A percentile compares a stretch with the other conserved stretches of the same genome.
Evolutionary conservation across 495 filamentous ascomycete species (phyloP).

Genomic region (Penicillium lividum): DNA sequence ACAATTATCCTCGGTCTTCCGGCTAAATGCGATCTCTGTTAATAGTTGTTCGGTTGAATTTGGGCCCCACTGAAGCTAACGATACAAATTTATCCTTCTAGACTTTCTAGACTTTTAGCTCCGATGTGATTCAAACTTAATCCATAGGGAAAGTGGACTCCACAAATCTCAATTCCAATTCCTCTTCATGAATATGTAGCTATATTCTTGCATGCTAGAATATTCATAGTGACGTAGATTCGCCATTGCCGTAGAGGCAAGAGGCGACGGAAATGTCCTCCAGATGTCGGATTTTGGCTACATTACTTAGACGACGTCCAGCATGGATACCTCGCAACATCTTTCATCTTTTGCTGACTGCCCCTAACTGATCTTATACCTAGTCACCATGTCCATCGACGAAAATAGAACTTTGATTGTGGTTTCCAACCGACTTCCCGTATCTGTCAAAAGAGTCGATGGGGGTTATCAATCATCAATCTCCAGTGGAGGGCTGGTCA

Average conservation of each 20-base stretch:
- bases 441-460: constrained; percentile 36
- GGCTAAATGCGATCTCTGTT: constrained; percentile 2
- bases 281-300: neutral
- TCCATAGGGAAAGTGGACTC: neutral
- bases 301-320: neutral
- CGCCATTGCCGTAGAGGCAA: constrained; percentile 22
- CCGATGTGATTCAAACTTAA: neutral
- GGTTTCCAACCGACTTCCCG: constrained; percentile 70
- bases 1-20: neutral
- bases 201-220: neutral
- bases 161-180: too few relatives aligned
- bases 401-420: constrained; percentile 61
- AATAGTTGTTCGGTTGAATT: constrained; percentile 5
- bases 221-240: constrained; percentile 27
- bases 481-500: constrained; percentile 88
- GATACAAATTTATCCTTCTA: neutral
- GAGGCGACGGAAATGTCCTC: constrained; percentile 7
- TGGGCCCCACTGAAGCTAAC: neutral
- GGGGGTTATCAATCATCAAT: constrained; percentile 74
- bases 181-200: too few relatives aligned
- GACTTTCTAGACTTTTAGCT: neutral
- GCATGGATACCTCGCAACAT: neutral
- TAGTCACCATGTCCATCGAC: constrained; percentile 10
- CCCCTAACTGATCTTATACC: neutral
- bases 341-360: neutral